Conservation (phyloP, 1,284 basidiomycete species). For the Irpex sp. region DNA sequence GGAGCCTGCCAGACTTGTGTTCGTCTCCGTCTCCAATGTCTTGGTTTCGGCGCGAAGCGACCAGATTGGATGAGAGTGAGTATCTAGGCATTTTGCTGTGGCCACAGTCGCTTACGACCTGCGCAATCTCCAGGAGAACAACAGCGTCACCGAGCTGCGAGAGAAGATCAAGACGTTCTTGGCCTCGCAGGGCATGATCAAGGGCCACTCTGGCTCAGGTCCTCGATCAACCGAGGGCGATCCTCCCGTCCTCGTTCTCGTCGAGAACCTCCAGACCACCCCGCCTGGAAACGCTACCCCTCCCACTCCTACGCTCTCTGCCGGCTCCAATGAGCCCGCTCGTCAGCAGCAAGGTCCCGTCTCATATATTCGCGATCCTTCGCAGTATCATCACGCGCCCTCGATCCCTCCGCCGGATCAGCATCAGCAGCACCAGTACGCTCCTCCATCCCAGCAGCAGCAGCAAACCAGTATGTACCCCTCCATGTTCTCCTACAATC, state of each 20-base stretch:
- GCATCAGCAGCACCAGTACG: constrained; percentile 18
- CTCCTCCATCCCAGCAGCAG: constrained; percentile 10
- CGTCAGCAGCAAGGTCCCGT: constrained; percentile 30
- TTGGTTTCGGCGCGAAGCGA: constrained; percentile 79
- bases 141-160: constrained; percentile 60
- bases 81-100: constrained; percentile 9
- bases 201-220: constrained; percentile 71
- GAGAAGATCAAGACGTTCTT: constrained; percentile 76
- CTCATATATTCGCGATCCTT: constrained; percentile 39
- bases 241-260: constrained; percentile 50
- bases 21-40: constrained; percentile 77
- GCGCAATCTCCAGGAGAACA: constrained; percentile 52
- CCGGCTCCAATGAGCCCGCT: constrained; percentile 40
- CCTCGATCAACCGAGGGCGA: constrained; percentile 53
- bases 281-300: constrained; percentile 50
- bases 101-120: not conserved
- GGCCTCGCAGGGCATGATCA: constrained; percentile 80
- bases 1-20: constrained; percentile 73
- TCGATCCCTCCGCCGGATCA: constrained; percentile 18
- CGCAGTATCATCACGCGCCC: constrained; percentile 25
- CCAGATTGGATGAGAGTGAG: constrained; percentile 81
- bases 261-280: constrained; percentile 36
- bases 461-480: constrained; percentile 28
- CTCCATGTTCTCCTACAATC: constrained; percentile 17
- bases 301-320: constrained; percentile 47